Base-by-base conservation (phyloP, 2,329 filamentous ascomycete species). In the Diaporthe capsici region DNA sequence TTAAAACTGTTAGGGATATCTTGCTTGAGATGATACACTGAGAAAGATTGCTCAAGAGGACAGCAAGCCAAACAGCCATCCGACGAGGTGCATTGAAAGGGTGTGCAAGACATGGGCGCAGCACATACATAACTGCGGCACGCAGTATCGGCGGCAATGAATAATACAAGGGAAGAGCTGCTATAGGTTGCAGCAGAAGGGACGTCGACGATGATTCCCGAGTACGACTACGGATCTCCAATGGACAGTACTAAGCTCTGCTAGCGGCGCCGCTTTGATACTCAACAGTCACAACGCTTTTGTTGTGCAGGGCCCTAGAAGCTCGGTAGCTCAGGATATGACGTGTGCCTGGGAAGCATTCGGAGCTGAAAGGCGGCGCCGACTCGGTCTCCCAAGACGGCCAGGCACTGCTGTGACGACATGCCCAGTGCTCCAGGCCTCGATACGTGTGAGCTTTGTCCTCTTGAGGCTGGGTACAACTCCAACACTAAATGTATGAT, bases 181-280 rank as follows among this genome's bases (percentile, higher is more conserved):
- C 25, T 28, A 28, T 39, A 39, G 53, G 22, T 20, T 34, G 22
- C 65, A n/a, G 42, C 17, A 15, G 47, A 70, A 8, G 28, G 31
- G 22, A 17, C 34, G 58, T 61, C 20, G 37, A 28, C 58, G 22
- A 39, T 51, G 44, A 25, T 39, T 53, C 10, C 63, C 47, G 65
- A 22, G 31, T 39, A 25, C 31, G 49, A 55, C 65, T n/a, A 3
- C 28, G n/a, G 49, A 55, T 70, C 65, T 28, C 8, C n/a, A 31
- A 4, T 42, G 47, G 22, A 20, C 22, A 39, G 9, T 28, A 15
- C 34, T 70, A 70, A 55, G 65, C 65, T 70, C 65, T 55, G 15
- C 17, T 70, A 70, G 65, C 31, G 65, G 37, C n/a, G 49, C n/a
- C 65, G 65, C 65, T 70, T 70, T 55, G 65, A 70, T 55, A 25